Conservation (phyloP, 2,329 filamentous ascomycete genomes). For the Clonostachys chloroleuca region DNA sequence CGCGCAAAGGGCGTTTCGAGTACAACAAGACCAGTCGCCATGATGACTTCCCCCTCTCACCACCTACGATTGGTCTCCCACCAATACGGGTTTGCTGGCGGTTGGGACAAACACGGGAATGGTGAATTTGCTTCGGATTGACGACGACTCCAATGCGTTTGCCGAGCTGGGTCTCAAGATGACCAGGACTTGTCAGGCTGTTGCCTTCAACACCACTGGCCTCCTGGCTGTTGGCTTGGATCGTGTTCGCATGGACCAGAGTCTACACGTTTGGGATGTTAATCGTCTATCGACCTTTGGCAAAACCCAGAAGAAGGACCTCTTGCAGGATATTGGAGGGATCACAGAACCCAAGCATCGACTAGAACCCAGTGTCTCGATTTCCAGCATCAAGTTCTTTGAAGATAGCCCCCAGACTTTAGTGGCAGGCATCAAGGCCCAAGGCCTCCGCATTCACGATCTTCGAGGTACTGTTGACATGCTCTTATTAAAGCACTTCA, state of each 20-base stretch:
- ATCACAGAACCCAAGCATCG: slow-evolving; percentile 54
- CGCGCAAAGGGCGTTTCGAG: slow-evolving; percentile 52
- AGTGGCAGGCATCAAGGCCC: slow-evolving; percentile 70
- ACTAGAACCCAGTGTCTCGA: slow-evolving; percentile 64
- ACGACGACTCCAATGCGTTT: slow-evolving; percentile 63
- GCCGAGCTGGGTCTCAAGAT: slow-evolving; percentile 68
- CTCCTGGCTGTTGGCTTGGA: slow-evolving; percentile 76
- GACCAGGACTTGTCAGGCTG: slow-evolving; percentile 73
- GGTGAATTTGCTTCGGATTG: slow-evolving; percentile 69
- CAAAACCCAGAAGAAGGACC: slow-evolving; percentile 38
- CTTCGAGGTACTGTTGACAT: slow-evolving; percentile 54
- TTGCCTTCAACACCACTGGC: slow-evolving; percentile 71
- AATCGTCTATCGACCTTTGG: slow-evolving; percentile 52
- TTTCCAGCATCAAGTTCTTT: slow-evolving; percentile 81
- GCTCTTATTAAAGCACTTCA: not conserved
- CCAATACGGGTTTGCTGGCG: slow-evolving; percentile 61
- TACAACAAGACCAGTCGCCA: slow-evolving; percentile 53
- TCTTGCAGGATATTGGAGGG: slow-evolving; percentile 40
- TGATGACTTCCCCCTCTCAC: slow-evolving; percentile 59
- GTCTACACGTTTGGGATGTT: slow-evolving; percentile 79
- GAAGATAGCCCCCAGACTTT: slow-evolving; percentile 71
- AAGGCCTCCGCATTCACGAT: slow-evolving; percentile 74
- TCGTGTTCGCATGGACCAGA: slow-evolving; percentile 75
- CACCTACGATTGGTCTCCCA: slow-evolving; percentile 64
- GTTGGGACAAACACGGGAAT: slow-evolving; percentile 73